Evolutionary conservation across 257 asterid species (phyloP).

Genomic region (Salvia hispanica): DNA sequence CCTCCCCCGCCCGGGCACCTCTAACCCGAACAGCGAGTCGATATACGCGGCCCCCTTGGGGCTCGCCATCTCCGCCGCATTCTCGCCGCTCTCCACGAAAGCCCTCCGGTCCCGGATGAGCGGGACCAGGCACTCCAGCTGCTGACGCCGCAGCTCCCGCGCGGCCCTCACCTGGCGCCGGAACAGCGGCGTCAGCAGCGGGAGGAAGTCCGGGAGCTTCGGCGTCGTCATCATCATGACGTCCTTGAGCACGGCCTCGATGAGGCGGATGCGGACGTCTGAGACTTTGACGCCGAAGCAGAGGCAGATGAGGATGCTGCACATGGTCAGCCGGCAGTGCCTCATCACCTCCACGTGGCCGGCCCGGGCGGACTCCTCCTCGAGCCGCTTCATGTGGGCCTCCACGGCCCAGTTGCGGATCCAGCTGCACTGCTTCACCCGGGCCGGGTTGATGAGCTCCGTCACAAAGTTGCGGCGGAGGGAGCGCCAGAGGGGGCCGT

Average conservation of each 20-base stretch:
- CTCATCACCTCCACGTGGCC: conserved; percentile 86
- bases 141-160: conserved; percentile 60
- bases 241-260: conserved; percentile 71
- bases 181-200: conserved; percentile 68
- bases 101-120: conserved; percentile 63
- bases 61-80: conserved; percentile 72
- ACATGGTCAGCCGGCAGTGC: conserved; percentile 73
- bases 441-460: conserved; percentile 77
- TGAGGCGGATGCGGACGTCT: conserved; percentile 48
- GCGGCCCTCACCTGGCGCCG: conserved; percentile 64
- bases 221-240: conserved; percentile 86
- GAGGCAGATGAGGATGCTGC: conserved; percentile 79
- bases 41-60: conserved; percentile 89
- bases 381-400: conserved; percentile 65
- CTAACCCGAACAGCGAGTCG: conserved; percentile 70
- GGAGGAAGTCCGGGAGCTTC: conserved; percentile 90
- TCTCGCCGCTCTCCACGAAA: conserved; percentile 61
- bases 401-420: conserved; percentile 71
- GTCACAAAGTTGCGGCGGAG: conserved; percentile 91
- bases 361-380: conserved; percentile 39
- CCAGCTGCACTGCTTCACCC: conserved; percentile 92
- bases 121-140: conserved; percentile 72
- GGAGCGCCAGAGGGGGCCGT: conserved; percentile 93
- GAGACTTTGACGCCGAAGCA: conserved; percentile 84
- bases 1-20: conserved; percentile 61